Evolutionary conservation across 2,329 filamentous ascomycete genomes (phyloP), one percentile per base, ranked within the genome.

Genomic region (Colletotrichum echinochloae): DNA sequence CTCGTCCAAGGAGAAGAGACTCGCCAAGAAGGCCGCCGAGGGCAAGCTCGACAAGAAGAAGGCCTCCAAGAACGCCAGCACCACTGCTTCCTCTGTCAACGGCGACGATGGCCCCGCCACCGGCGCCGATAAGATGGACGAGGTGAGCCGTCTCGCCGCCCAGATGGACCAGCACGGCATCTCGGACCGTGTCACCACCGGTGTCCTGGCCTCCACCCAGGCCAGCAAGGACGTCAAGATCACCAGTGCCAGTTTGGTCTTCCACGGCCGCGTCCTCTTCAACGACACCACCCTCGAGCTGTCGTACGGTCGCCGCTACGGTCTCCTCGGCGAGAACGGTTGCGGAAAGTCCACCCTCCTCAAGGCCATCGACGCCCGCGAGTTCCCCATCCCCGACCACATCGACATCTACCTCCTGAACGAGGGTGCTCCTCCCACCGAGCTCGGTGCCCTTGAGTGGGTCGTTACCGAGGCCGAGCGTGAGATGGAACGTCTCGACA

Each of bases 331-430:
- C 79, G 96, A 99, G 89, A 99, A 99, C 92, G 96, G 96, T 75
- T 99, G 96, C 83, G 96, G 96, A 82, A 99, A 99, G 89, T 97
- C 93, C 74, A 99, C 96, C n/a, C 84, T 99, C 41, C 89, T 99
- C 80, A 98, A 98, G 87, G 90, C 96, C 75, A 97, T 99, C 80
- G 92, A 92, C 77, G 91, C 91, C 79, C 93, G 96, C 84, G 97
- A 99, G 83, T 99, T 91, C 81, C 97, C 96, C 73, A 93, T 99
- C 79, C 97, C 96, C 72, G 93, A 97, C 35, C 95, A 98, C 83
- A 88, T 99, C 82, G 97, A 99, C 83, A 97, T 99, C 83, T 99
- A 99, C 85, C 91, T 99, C 55, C 88, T 99, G 76, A 99, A 99
- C 84, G 94, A 98, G 84, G 96, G 96, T 84, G 96, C 96, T 56